Evolutionary conservation across 2,329 filamentous ascomycete genomes (phyloP).

Genomic region (Lasiodiplodia sp.): DNA sequence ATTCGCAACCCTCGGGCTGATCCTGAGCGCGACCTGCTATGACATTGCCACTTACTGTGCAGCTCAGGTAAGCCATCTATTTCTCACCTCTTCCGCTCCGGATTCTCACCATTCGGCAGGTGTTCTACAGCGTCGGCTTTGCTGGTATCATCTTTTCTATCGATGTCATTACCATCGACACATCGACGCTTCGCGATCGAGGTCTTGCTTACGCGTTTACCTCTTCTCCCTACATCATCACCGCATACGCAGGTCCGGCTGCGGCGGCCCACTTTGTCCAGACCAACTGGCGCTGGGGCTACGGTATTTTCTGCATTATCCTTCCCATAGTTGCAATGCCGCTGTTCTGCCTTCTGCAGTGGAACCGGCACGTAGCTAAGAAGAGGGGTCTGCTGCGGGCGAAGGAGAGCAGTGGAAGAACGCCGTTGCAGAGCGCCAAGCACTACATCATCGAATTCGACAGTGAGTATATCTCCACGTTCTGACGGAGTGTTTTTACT

Average conservation of each 20-base stretch:
- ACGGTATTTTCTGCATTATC: conserved; percentile 71
- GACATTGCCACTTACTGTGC: conserved; percentile 69
- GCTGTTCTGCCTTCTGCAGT: conserved; percentile 13
- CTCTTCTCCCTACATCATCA: conserved; percentile 70
- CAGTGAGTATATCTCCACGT: conserved; percentile 53
- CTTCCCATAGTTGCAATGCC: conserved; percentile 63
- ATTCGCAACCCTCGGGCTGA: conserved; percentile 56
- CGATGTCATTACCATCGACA: conserved; percentile 73
- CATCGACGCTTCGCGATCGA: conserved; percentile 69
- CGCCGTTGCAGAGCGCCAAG: conserved; percentile 53
- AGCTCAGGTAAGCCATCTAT: conserved; percentile 42
- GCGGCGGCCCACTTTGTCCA: conserved; percentile 64
- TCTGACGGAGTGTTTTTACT: conserved; percentile 60
- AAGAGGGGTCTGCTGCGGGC: conserved; percentile 57
- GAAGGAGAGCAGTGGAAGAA: conserved; percentile 55
- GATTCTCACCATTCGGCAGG: conserved; percentile 43
- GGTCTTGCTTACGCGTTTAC: conserved; percentile 70
- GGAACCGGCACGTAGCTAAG: conserved; percentile 36
- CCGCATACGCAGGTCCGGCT: conserved; percentile 67
- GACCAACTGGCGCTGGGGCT: conserved; percentile 72
- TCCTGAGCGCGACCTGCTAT: conserved; percentile 69
- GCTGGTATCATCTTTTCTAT: conserved; percentile 68
- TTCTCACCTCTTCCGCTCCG: not conserved
- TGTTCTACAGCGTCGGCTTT: conserved; percentile 58
- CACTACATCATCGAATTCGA: conserved; percentile 70